Base-by-base conservation (phyloP, 495 filamentous ascomycete genomes). In the Penicillium soppii region DNA sequence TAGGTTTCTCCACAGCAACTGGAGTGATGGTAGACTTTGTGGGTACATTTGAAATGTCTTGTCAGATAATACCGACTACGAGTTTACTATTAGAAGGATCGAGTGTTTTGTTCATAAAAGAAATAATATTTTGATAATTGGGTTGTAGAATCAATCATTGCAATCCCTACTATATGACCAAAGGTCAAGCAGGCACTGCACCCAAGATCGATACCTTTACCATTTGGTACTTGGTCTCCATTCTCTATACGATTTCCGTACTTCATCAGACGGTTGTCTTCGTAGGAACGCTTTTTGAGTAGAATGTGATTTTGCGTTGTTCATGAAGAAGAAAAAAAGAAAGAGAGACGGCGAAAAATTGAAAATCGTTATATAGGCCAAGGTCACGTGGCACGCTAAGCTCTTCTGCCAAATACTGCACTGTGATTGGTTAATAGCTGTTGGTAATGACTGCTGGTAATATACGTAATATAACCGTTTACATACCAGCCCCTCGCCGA, bases 261-360 rank as follows among this genome's bases (percentile, higher is more conserved):
- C 69, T 77, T 85, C 81, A 76, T 84, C 67, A 78, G 81, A 63
- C 58, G 46, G 59, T n/a, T n/a, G 52, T 67, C 75, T 75, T 82
- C 77, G 71, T 71, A 75, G 72, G 71, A 81, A 82, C 74, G 80
- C 80, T 81, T 84, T 81, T 76, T 73, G 67, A 72, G 63, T 73
- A 78, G 82, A 81, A 83, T 70, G 83, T 85, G 56, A 51, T 74
- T 82, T 82, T 82, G 82, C 81, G 82, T 85, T 86, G 82, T 84
- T 82, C 78, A 79, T 81, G 69, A 50, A 63, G 68, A 72, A 71
- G 62, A 65, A 77, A 80, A 73, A 66, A 68, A 65, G 62, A 65
- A 66, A 52, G 57, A 56, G 60, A 62, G 59, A 55, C 32, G 27
- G 13, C 17, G 19, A 6, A 8, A 15, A 36, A 38, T 15, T 40